Evolutionary conservation across 805 yeast genomes (phyloP), one percentile per base, ranked within the genome.

Genomic region (Wickerhamiella alocasiicola): DNA sequence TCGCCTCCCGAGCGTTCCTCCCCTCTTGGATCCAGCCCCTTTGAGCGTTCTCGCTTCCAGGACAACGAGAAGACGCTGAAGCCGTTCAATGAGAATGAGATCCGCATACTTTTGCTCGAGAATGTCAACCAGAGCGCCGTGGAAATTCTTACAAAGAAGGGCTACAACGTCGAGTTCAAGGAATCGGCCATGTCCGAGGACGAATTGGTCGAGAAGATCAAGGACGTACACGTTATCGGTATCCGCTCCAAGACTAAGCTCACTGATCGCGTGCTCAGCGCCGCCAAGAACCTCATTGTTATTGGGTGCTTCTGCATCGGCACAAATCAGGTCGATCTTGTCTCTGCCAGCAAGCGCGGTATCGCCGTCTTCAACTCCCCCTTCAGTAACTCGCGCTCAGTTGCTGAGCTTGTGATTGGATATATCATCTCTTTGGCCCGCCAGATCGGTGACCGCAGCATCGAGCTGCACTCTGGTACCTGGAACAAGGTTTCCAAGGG

Each of bases 221-320:
- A 72, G 56, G 84, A 81, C 53, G 95, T 84, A 39, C 97, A 91
- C 60, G 98, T 95, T 45, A 77, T 91, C 57, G 98, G 98, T 64
- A 87, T 91, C 58, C 82, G 98, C 69, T 91, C 97, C 46, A 91
- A 91, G 70, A 91, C 98, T 39, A 81, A 77, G 62, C 70, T 91
- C 57, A 82, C 85, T 30, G 79, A 74, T 51, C 76, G 75, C 39
- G 76, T 91, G 21, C 69, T 91, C 54, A 68, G 74, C 49, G 82
- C 81, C 54, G 98, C 98, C 44, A 80, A 78, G 61, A 83, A 88
- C 67, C 71, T 91, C 63, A 81, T 81, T 20, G 87, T 75, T 24
- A 69, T 91, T 63, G 98, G 98, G 44, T 91, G 98, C 68, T 91
- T 91, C 81, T 91, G 98, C 72, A 91, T 91, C 53, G 98, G 98